These are phyloP conservation scores for Alternaria ventricosa DNA, from an alignment of 2,329 filamentous ascomycete species.

Conservation along the genomic window DNA sequence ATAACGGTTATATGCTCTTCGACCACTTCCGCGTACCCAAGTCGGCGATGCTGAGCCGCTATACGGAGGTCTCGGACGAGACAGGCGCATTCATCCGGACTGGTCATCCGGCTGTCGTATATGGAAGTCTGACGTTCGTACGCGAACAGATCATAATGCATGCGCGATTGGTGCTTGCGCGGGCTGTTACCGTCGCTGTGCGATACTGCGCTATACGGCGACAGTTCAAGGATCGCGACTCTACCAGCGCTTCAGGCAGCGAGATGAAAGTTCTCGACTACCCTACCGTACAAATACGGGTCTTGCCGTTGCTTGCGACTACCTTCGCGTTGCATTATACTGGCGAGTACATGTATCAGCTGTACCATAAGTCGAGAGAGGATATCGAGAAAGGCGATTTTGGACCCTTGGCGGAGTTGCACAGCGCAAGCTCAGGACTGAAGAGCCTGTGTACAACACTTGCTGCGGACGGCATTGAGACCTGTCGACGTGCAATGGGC, in stretches of 20 bases:
- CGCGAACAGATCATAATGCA: conserved; percentile 58
- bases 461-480: conserved; percentile 62
- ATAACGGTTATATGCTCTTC: conserved; percentile 63
- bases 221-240: conserved; percentile 60
- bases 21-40: conserved; percentile 56
- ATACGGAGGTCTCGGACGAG: conserved; percentile 56
- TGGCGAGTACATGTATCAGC: conserved; percentile 58
- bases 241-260: conserved; percentile 46
- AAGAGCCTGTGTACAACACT: conserved; percentile 62
- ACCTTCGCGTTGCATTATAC: conserved; percentile 59
- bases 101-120: conserved; percentile 58
- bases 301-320: conserved; percentile 61
- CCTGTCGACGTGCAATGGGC: conserved; percentile 60
- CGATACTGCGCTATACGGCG: conserved; percentile 58
- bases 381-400: conserved; percentile 60
- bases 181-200: conserved; percentile 61
- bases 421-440: conserved; percentile 61
- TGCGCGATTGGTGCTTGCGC: conserved; percentile 59
- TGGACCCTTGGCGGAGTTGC: conserved; percentile 57
- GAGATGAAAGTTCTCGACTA: conserved; percentile 58
- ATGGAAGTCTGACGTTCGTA: conserved; percentile 59
- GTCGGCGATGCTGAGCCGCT: conserved; percentile 58
- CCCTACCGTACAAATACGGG: conserved; percentile 61
- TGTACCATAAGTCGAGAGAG: conserved; percentile 55
- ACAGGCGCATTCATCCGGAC: conserved; percentile 55